Base-by-base conservation (phyloP, 1,284 basidiomycete genomes). In the Sporisorium iseilematis-ciliati region DNA sequence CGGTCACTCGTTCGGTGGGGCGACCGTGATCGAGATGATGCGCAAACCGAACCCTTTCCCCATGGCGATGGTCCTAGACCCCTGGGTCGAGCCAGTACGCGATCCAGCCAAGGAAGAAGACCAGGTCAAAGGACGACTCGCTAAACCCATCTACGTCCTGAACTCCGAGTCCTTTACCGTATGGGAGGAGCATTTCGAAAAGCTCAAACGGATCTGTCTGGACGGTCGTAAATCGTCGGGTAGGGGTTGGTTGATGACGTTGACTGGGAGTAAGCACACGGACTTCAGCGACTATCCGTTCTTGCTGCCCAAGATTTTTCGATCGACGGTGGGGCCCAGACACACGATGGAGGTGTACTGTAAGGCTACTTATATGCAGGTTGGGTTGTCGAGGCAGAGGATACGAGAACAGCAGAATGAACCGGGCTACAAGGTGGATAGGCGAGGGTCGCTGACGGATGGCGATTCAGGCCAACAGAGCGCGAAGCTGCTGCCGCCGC, bases 1-100 rank as follows among this genome's bases (percentile, higher is more conserved):
- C 21, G 80, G 85, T 0, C 85, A 86, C 49, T 80, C 75, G 3
- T 86, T 86, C 38, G 85, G 85, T 7, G 84, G 84, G 11, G 77
- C 79, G 7, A 82, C 81, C 8, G 60, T 81, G 50, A 48, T 80
- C 21, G 79, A 82, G 55, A 51, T 69, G 57, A 66, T 76, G 63
- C 65, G 80, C 16, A 57, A 31, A 25, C 41, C 51, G 20, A 70
- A 76, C 23, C 38, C 65, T 14, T 79, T 73, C 31, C 61, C 66
- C 18, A 70, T 68, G 8, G 77, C 67, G 38, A 77, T 79, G n/a
- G 63, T 78, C 2, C 48, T 81, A 51, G 79, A 81, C 48, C 79
- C 79, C 31, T 81, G 79, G 78, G 75, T 79, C 63, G 72, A 79
- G 49, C 75, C 75, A 45, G 70, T 79, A 62, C 60, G 68, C 45